Evolutionary conservation across 257 asterid genomes (phyloP).

Genomic region (Plantago major): DNA sequence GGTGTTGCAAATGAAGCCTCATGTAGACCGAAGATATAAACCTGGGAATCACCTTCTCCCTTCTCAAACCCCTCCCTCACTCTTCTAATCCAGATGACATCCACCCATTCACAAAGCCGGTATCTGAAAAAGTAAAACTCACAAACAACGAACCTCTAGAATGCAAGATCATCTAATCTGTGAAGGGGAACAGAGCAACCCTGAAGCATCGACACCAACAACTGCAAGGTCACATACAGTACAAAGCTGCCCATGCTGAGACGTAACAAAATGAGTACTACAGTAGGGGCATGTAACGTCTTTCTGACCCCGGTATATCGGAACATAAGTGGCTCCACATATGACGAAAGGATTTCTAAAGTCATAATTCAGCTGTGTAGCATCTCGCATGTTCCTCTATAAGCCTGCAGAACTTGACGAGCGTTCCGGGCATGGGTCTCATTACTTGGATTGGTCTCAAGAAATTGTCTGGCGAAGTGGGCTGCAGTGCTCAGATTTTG

Average conservation of each 20-base stretch:
- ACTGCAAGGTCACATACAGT: constrained; percentile 70
- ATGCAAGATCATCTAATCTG: constrained; percentile 36
- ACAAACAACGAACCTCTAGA: background rate
- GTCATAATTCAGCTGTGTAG: constrained; percentile 63
- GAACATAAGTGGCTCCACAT: constrained; percentile 84
- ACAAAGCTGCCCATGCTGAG: constrained; percentile 74
- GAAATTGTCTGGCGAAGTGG: constrained; percentile 65
- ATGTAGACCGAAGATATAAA: no score
- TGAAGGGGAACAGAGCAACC: constrained; percentile 56
- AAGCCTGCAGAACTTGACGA: constrained; percentile 67
- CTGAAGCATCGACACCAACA: constrained; percentile 55
- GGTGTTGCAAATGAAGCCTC: no score
- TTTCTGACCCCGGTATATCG: constrained; percentile 84
- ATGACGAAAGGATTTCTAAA: constrained; percentile 83
- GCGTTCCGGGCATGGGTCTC: constrained; percentile 57
- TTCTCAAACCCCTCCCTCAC: no score
- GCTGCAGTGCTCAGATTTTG: constrained; percentile 68
- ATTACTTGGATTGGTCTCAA: constrained; percentile 65
- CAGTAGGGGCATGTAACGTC: constrained; percentile 80
- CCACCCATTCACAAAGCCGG: constrained; percentile 2
- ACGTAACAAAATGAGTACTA: constrained; percentile 55
- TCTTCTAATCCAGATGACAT: no score
- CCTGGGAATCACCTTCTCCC: no score
- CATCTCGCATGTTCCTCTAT: constrained; percentile 68
- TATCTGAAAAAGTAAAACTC: background rate